Evolutionary conservation across 148 eudicot species (phyloP).

Genomic region (Rhododendron kiyosumense): DNA sequence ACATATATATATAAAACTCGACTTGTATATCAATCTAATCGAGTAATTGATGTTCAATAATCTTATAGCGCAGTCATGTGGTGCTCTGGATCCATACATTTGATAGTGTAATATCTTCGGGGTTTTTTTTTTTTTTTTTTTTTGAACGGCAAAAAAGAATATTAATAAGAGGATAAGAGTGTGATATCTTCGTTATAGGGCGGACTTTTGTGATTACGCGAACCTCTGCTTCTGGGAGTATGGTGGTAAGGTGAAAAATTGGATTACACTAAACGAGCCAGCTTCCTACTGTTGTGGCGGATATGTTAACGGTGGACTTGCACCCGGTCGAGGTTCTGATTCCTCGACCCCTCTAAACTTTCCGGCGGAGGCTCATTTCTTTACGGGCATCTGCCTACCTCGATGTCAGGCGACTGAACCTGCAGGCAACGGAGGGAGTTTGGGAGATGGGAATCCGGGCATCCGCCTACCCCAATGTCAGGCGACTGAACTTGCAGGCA

Average conservation of each 20-base stretch:
- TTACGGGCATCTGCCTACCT: background rate
- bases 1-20: too few relatives aligned
- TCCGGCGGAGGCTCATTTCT: background rate
- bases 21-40: background rate
- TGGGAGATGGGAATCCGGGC: too few relatives aligned
- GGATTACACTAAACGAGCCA: slow-evolving; percentile 60
- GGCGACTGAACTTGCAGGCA: too few relatives aligned
- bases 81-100: too few relatives aligned
- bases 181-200: slow-evolving; percentile 17
- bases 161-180: too few relatives aligned
- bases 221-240: slow-evolving; percentile 43
- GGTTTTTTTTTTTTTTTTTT: too few relatives aligned
- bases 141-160: too few relatives aligned
- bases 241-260: slow-evolving; percentile 47
- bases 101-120: too few relatives aligned
- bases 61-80: background rate
- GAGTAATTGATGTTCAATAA: background rate
- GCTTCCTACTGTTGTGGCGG: slow-evolving; percentile 9
- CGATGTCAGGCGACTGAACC: too few relatives aligned
- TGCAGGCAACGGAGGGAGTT: too few relatives aligned
- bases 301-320: slow-evolving; percentile 17
- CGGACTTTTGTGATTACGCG: slow-evolving; percentile 39
- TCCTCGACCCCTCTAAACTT: background rate
- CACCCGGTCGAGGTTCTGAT: slow-evolving; percentile 35
- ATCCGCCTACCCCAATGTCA: too few relatives aligned